phyloP scores from a whole-genome alignment of 2,329 filamentous ascomycete genomes.

The Westerdykella aurantiaca region DNA sequence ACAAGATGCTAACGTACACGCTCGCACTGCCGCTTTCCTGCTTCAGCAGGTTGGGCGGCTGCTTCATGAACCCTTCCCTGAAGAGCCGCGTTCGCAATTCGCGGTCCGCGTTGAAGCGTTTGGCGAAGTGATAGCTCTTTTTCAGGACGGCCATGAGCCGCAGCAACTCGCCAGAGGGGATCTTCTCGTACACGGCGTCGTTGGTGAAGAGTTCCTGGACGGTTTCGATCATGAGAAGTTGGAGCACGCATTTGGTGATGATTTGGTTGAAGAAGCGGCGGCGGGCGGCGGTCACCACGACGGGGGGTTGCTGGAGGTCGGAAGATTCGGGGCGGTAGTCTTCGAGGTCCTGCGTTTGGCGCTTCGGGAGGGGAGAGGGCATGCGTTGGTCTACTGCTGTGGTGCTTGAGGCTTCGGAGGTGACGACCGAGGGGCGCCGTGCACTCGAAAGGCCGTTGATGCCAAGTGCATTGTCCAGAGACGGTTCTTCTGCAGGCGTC shows the following conservation, averaged over 20 bases:
- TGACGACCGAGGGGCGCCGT: conserved; percentile 27
- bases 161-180: conserved; percentile 82
- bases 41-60: conserved; percentile 94
- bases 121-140: conserved; percentile 93
- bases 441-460: conserved; percentile 38
- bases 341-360: conserved; percentile 55
- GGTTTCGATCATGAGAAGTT: conserved; percentile 98
- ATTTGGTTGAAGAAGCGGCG: conserved; percentile 98
- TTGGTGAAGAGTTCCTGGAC: conserved; percentile 98
- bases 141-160: conserved; percentile 91
- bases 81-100: conserved; percentile 90
- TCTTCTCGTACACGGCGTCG: conserved; percentile 87
- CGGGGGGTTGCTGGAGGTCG: conserved; percentile 75
- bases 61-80: conserved; percentile 99
- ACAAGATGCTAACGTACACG: conserved; percentile 91
- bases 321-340: conserved; percentile 69
- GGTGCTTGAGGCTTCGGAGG: conserved; percentile 20
- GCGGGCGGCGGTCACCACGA: conserved; percentile 87
- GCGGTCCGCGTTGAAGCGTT: conserved; percentile 96
- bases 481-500: conserved; percentile 22
- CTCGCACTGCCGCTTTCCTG: conserved; percentile 90
- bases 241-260: conserved; percentile 95
- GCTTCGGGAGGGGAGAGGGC: conserved; percentile 30
- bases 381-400: conserved; percentile 19
- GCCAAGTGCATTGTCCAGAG: conserved; percentile 38